These are phyloP conservation scores for Maudiozyma serrabonitensis DNA, from an alignment of 805 yeast genomes.

Conservation along the genomic window DNA sequence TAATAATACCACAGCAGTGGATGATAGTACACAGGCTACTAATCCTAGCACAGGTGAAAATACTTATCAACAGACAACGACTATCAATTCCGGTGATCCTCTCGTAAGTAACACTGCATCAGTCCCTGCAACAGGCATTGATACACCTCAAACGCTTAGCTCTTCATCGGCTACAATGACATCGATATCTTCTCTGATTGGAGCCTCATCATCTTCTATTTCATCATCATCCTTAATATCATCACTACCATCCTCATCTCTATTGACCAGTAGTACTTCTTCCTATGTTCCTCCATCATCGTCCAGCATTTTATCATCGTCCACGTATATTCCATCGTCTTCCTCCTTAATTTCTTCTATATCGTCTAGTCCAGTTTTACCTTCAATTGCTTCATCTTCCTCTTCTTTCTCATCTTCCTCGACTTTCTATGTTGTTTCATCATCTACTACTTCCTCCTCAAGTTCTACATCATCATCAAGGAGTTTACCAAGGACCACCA, in stretches of 20 bases:
- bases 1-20: too few species aligned
- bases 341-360: background rate
- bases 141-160: too few species aligned
- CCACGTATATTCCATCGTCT: background rate
- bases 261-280: background rate
- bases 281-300: background rate
- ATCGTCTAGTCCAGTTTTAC: background rate
- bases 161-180: too few species aligned
- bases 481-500: background rate
- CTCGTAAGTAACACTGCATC: too few species aligned
- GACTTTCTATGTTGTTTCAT: background rate
- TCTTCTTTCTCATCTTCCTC: background rate
- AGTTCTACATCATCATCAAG: conserved; percentile 5
- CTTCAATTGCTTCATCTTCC: background rate
- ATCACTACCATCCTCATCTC: too few species aligned
- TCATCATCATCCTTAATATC: background rate
- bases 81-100: too few species aligned
- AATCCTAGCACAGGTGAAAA: too few species aligned
- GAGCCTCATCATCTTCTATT: background rate
- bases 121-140: too few species aligned
- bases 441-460: background rate
- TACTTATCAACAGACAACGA: too few species aligned
- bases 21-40: too few species aligned
- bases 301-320: background rate
- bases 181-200: background rate